These are phyloP conservation scores for Geosmithia flava DNA, from an alignment of 2,329 filamentous ascomycete species.

Conservation along the genomic window DNA sequence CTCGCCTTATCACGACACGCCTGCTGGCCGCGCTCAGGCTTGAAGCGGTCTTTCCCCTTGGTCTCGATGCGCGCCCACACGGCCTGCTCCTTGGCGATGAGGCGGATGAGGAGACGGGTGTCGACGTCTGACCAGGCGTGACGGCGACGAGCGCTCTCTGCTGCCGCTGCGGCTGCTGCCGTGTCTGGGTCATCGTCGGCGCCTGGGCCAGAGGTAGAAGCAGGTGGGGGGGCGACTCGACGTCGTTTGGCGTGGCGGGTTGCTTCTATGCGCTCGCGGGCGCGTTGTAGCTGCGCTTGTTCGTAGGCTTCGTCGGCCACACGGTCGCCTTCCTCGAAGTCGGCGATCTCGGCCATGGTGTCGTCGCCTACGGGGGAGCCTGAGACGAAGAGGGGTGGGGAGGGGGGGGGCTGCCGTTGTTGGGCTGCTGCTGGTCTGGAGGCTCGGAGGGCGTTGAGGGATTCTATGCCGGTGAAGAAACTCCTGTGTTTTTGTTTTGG, in stretches of 20 bases:
- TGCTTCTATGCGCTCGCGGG: neutral
- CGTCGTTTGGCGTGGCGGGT: constrained; percentile 1
- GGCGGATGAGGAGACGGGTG: constrained; percentile 23
- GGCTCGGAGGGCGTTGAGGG: neutral
- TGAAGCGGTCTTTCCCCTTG: constrained; percentile 20
- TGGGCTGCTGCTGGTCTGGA: neutral
- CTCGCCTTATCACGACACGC: constrained; percentile 46
- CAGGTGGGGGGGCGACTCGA: constrained; percentile 1
- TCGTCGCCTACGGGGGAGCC: neutral
- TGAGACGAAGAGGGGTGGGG: neutral
- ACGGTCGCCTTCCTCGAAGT: no score
- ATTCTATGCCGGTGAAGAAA: neutral
- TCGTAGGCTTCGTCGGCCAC: no score
- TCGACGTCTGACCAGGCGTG: constrained; percentile 30
- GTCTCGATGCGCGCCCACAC: constrained; percentile 19
- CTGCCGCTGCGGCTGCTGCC: no score
- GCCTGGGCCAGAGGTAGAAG: neutral
- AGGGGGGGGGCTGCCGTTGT: neutral
- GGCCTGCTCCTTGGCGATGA: constrained; percentile 19
- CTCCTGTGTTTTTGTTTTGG: neutral
- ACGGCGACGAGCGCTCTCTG: constrained; percentile 11
- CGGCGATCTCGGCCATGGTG: no score
- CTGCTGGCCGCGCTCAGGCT: constrained; percentile 36
- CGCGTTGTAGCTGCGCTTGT: no score
- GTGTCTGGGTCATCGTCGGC: constrained; percentile 1